Evolutionary conservation across 73 alveolate species (phyloP).

Genomic region (Stentor coeruleus): DNA sequence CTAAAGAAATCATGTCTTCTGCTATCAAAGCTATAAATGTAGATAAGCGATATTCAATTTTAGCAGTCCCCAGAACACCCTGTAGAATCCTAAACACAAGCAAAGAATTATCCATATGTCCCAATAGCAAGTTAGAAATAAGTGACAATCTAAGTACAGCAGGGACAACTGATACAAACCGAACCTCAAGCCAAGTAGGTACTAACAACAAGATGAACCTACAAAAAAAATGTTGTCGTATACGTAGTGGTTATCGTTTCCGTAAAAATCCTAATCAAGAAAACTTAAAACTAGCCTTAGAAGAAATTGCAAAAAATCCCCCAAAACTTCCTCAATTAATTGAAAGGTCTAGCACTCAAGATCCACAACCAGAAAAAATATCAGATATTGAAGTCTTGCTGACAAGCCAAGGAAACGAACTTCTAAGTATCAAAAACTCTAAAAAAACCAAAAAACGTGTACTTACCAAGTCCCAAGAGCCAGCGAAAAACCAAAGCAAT

Average conservation of each 20-base stretch:
- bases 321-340: not conserved
- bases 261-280: not conserved
- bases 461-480: not conserved
- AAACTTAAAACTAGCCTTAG: not conserved
- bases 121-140: not conserved
- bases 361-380: no score
- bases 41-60: not conserved
- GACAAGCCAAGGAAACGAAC: not conserved
- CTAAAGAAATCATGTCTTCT: not conserved
- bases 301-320: not conserved
- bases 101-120: not conserved
- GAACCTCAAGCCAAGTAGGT: not conserved
- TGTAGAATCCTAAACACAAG: no score
- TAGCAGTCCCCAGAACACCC: not conserved
- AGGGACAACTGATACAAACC: not conserved
- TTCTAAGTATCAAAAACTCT: no score
- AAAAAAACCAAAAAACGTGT: no score
- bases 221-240: not conserved
- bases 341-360: no score
- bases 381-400: constrained; percentile 1
- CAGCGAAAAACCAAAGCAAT: not conserved
- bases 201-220: no score
- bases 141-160: not conserved
- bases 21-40: not conserved
- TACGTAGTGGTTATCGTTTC: not conserved